phyloP scores from a whole-genome alignment of 1,139 yeast species.

The Candida freyschussii region DNA sequence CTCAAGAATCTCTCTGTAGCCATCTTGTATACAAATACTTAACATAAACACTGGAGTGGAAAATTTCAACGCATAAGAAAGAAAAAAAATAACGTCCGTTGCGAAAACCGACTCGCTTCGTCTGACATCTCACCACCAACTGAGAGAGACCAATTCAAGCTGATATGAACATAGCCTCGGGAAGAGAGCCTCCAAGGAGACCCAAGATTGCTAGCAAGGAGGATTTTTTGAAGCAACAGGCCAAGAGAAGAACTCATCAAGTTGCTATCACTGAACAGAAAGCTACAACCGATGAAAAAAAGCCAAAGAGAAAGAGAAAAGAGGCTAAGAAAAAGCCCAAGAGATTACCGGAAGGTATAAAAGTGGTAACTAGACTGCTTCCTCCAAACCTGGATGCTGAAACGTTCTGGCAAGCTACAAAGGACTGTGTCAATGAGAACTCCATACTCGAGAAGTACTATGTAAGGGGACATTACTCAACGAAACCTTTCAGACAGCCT shows the following conservation, averaged over 20 bases:
- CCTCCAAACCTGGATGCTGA: constrained; percentile 22
- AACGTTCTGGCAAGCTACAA: constrained; percentile 14
- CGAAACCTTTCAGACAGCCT: constrained; percentile 25
- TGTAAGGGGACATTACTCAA: constrained; percentile 22
- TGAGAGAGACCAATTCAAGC: too few relatives aligned
- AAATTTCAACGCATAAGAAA: too few relatives aligned
- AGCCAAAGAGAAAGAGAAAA: constrained; percentile 1
- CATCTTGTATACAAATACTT: background rate
- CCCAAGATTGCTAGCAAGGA: constrained; percentile 6
- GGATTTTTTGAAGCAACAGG: constrained; percentile 7
- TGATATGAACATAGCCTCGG: constrained; percentile 7
- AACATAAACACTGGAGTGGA: background rate
- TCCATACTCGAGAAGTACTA: constrained; percentile 15
- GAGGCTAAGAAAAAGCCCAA: constrained; percentile 2
- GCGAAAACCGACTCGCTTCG: too few relatives aligned
- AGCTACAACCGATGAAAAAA: background rate
- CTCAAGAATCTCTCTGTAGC: constrained; percentile 1
- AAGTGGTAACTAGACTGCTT: constrained; percentile 20
- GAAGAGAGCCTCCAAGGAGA: constrained; percentile 7
- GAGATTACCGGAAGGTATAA: constrained; percentile 8
- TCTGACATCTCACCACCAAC: too few relatives aligned
- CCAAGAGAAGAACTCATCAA: background rate
- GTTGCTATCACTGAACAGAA: background rate
- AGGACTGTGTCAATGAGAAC: constrained; percentile 3
- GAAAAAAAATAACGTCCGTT: too few relatives aligned